A percentile compares a stretch with the other conserved stretches of the same genome.
These are phyloP conservation scores for Colletotrichum phormii DNA, from an alignment of 2,329 filamentous ascomycete species.

Conservation along the genomic window DNA sequence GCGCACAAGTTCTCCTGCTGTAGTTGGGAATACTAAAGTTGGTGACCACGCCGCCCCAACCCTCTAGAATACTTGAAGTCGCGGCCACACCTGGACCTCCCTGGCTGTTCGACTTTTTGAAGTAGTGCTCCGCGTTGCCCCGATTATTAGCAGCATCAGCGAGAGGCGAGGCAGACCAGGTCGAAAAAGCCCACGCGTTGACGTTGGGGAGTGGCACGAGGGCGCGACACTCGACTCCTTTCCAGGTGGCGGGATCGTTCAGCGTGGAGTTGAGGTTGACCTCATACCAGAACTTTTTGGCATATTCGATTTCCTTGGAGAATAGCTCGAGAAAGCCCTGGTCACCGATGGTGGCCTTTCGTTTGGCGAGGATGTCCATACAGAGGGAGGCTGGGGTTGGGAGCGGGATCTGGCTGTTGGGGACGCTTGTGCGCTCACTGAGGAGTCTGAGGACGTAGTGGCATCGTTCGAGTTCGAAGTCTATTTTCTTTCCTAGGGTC, in stretches of 20 bases:
- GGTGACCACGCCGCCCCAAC: slow-evolving; percentile 48
- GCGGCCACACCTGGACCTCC: slow-evolving; percentile 13
- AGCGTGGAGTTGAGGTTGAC: slow-evolving; percentile 36
- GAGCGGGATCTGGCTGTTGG: not conserved
- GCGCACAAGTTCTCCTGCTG: slow-evolving; percentile 41
- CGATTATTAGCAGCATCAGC: slow-evolving; percentile 44
- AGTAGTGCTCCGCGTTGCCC: slow-evolving; percentile 45
- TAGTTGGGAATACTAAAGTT: slow-evolving; percentile 50
- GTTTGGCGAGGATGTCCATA: slow-evolving; percentile 31
- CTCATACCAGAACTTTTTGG: slow-evolving; percentile 41
- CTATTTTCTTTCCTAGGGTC: slow-evolving; percentile 22
- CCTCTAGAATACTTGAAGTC: slow-evolving; percentile 42
- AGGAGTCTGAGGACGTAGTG: slow-evolving; percentile 27
- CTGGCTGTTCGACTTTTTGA: slow-evolving; percentile 39
- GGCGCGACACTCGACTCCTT: slow-evolving; percentile 38
- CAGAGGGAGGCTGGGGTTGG: not conserved
- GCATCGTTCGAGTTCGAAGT: slow-evolving; percentile 34
- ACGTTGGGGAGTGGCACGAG: slow-evolving; percentile 43
- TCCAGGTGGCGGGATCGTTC: slow-evolving; percentile 38
- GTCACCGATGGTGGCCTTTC: slow-evolving; percentile 41
- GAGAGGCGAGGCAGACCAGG: slow-evolving; percentile 41
- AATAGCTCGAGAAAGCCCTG: slow-evolving; percentile 41
- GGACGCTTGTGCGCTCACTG: not conserved
- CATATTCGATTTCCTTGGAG: slow-evolving; percentile 39
- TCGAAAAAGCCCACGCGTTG: slow-evolving; percentile 39